Evolutionary conservation across 208 protist species (phyloP), one percentile per base, ranked within the genome.

Genomic region (Leishmania major): DNA sequence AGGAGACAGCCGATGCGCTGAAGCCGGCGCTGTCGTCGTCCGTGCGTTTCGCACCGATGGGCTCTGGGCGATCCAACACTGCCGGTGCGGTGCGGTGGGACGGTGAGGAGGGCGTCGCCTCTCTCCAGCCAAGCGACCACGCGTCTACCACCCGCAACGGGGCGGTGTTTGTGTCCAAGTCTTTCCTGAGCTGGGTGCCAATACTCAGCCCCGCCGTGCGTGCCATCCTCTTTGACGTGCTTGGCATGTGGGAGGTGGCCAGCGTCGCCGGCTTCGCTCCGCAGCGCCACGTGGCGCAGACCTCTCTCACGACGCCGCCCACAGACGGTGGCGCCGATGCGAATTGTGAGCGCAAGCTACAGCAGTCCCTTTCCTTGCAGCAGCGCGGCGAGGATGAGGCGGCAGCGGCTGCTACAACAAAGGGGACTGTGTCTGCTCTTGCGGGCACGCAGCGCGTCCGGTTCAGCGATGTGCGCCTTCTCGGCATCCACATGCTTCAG

Each of bases 401-500:
- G 45, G 35, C n/a, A n/a, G 45, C 45, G 45, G 45, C 45, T 49
- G 10, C 45, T 49, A 8, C 67, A 72, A 15, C 2, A 35, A 22
- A 37, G 6, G 59, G 47, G 17, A 19, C 8, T 31, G 43, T 22
- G 45, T n/a, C 57, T 47, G n/a, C 45, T 11, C 59, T 71, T 31
- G 51, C 19, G 43, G 69, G 67, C 82, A 57, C 31, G 40, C 79
- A 78, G n/a, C 92, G 92, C 5, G 85, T 96, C 7, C 74, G 79
- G 45, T 96, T 97, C 80, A 87, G 84, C 17, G 94, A 97, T 82
- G 91, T 96, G 45, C 92, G 94, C 11, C 82, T 95, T 45, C 64
- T 97, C 67, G 94, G 94, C 80, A 88, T 95, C 45, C 78, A 86
- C 31, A 78, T 86, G 17, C 84, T 97, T 71, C 72, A 83, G 40